These are phyloP conservation scores for Punctularia strigosozonata DNA, from an alignment of 768 basidiomycete genomes.

Conservation along the genomic window DNA sequence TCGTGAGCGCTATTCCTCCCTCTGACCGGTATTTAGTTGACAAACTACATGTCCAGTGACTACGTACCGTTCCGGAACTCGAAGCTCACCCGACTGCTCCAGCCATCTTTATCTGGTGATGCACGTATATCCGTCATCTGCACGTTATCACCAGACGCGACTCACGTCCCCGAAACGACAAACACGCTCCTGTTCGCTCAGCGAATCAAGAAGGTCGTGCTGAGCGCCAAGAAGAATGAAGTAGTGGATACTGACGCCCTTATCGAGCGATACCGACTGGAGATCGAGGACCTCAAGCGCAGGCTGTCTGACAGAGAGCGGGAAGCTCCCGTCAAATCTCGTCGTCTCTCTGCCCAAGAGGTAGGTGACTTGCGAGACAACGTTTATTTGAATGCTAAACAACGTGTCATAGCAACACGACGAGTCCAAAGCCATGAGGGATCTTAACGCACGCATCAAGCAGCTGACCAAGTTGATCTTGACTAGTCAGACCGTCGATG, in stretches of 20 bases:
- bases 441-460: conserved; percentile 68
- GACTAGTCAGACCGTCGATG: conserved; percentile 76
- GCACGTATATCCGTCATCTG: conserved; percentile 94
- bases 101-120: conserved; percentile 91
- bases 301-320: conserved; percentile 62
- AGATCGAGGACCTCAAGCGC: conserved; percentile 81
- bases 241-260: conserved; percentile 88
- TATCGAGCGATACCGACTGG: conserved; percentile 87
- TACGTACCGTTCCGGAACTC: conserved; percentile 94
- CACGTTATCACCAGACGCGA: conserved; percentile 80
- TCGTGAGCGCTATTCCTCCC: conserved; percentile 24
- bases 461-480: conserved; percentile 77
- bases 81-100: conserved; percentile 87
- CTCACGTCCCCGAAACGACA: conserved; percentile 72
- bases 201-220: conserved; percentile 81
- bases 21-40: background rate
- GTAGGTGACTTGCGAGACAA: conserved; percentile 11
- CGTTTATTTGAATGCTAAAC: background rate
- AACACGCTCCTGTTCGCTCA: conserved; percentile 89
- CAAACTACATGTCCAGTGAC: conserved; percentile 33
- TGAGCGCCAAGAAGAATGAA: conserved; percentile 89
- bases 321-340: conserved; percentile 34
- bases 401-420: conserved; percentile 52
- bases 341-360: conserved; percentile 35
- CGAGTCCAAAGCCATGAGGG: conserved; percentile 76